Evolutionary conservation across 2,329 filamentous ascomycete species (phyloP), one percentile per base, ranked within the genome.

Genomic region (Monosporascus ibericus): DNA sequence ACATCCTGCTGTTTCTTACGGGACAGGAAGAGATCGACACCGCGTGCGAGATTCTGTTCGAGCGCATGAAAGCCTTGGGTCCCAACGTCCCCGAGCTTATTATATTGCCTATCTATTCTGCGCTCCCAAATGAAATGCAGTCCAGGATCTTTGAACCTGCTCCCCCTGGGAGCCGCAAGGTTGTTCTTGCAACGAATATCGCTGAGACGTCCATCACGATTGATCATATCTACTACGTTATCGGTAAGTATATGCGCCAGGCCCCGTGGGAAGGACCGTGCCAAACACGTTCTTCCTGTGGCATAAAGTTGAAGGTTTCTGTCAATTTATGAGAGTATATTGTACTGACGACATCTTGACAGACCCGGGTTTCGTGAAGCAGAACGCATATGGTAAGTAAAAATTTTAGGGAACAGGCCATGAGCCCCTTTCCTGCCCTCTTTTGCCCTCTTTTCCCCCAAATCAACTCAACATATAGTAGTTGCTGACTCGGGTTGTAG

Each of bases 21-120:
- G 94, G 94, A 6, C 92, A 96, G 66, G 94, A 99, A 70, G 95
- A 99, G 70, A 99, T 99, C 58, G 94, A 99, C 65, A 96, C 91
- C 0, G 85, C 87, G 22, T 96, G 90, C 65, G 94, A 97, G 70
- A 92, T 96, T 49, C 68, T 99, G 1, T 92, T 85, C 63, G 94
- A 99, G 68, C 84, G 95, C 20, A 97, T 97, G 92, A 97, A 97
- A 68, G 90, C 91, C 0, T 71, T 99, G 1, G 94, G 92, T 0
- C 88, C 92, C 0, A 87, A 84, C 34, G 92, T 99, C 0, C 95
- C 95, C 0, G 92, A 97, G 47, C 78, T 99, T 1, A 81, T 96
- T 54, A 92, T 97, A 57, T 75, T 99, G 5, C 95, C 95, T 0
- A 92, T 99, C n/a, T 99, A 99, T 65, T 92, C 92, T 53, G 89